A percentile compares a stretch with the other conserved stretches of the same genome.
These are phyloP conservation scores for Ramaria sp. DNA, from an alignment of 768 basidiomycete genomes.

Conservation along the genomic window DNA sequence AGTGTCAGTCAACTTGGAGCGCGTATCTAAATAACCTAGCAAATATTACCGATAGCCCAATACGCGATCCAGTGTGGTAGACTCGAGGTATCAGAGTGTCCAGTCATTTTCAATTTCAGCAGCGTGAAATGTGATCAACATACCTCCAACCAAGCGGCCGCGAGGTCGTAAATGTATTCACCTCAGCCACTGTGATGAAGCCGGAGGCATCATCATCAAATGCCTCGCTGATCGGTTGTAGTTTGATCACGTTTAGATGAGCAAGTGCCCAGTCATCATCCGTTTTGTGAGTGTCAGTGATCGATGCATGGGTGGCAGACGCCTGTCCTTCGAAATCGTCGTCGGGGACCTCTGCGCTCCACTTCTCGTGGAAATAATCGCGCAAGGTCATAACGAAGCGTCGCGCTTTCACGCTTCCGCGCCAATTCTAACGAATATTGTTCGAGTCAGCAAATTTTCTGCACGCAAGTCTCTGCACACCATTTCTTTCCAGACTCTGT, in stretches of 20 bases:
- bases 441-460: neutral
- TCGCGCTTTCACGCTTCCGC: constrained; percentile 19
- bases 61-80: constrained; percentile 24
- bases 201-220: constrained; percentile 26
- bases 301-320: neutral
- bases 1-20: neutral
- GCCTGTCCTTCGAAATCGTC: neutral
- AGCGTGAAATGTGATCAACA: neutral
- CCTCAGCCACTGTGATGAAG: constrained; percentile 21
- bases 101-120: neutral
- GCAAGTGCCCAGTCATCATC: constrained; percentile 17
- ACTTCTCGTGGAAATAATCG: constrained; percentile 21
- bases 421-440: constrained; percentile 11
- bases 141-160: constrained; percentile 21
- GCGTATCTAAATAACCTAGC: too few species aligned
- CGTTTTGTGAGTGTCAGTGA: neutral
- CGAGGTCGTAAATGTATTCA: constrained; percentile 21
- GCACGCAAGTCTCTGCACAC: neutral
- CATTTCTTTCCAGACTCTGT: neutral
- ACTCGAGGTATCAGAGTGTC: constrained; percentile 4
- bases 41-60: constrained; percentile 18
- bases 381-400: constrained; percentile 20
- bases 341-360: neutral
- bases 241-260: constrained; percentile 12
- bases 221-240: constrained; percentile 21